These are phyloP conservation scores for Blastobotrys mokoenaii DNA, from an alignment of 805 yeast genomes.

Conservation along the genomic window DNA sequence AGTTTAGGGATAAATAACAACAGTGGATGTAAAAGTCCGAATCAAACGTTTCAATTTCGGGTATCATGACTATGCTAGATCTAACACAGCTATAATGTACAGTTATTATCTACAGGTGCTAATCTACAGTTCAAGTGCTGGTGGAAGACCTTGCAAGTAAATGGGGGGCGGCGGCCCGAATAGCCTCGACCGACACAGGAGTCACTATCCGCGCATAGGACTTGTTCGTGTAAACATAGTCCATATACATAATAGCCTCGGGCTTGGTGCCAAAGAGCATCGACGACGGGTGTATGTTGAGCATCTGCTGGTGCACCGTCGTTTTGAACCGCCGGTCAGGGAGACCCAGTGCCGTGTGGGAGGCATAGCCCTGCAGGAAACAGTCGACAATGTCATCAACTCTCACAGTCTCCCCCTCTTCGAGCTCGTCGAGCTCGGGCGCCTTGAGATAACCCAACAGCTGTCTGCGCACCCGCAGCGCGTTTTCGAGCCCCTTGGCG, in stretches of 20 bases:
- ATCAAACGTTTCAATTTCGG: too few relatives aligned
- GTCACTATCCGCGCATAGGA: slow-evolving; percentile 91
- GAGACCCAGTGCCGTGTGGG: slow-evolving; percentile 87
- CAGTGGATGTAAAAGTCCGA: too few relatives aligned
- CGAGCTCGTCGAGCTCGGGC: background rate
- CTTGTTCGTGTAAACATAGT: slow-evolving; percentile 85
- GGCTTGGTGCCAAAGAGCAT: slow-evolving; percentile 70
- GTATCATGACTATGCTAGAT: too few relatives aligned
- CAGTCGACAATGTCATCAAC: slow-evolving; percentile 51
- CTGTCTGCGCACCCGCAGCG: slow-evolving; percentile 65
- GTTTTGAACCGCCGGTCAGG: slow-evolving; percentile 92
- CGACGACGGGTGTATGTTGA: slow-evolving; percentile 87
- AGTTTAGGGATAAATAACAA: too few relatives aligned
- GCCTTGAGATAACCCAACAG: slow-evolving; percentile 55
- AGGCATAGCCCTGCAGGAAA: slow-evolving; percentile 74
- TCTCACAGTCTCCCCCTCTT: slow-evolving; percentile 24
- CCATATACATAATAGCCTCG: slow-evolving; percentile 90
- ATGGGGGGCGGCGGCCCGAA: slow-evolving; percentile 73
- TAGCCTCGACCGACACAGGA: slow-evolving; percentile 72
- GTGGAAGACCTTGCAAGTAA: slow-evolving; percentile 32
- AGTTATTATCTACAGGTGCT: too few relatives aligned
- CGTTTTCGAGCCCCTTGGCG: slow-evolving; percentile 73
- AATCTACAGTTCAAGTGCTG: too few relatives aligned
- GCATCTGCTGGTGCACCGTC: slow-evolving; percentile 58
- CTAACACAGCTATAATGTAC: too few relatives aligned